Evolutionary conservation across 495 filamentous ascomycete genomes (phyloP).

Genomic region (Parathielavia hyrcaniae): DNA sequence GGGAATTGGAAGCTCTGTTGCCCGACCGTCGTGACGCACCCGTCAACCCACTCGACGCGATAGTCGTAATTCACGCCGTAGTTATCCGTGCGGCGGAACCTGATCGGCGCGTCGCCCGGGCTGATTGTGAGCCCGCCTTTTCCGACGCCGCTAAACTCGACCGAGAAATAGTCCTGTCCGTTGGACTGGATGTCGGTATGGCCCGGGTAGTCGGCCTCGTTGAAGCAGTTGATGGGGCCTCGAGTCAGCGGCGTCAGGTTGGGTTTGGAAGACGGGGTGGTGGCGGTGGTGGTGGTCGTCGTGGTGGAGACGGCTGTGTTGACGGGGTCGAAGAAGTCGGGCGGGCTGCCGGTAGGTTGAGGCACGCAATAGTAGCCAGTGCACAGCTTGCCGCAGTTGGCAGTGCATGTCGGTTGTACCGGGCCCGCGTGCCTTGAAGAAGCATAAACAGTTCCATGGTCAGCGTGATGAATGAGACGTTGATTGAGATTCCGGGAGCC

Average conservation of each 20-base stretch:
- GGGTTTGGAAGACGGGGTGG: too few relatives aligned
- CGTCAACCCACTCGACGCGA: constrained; percentile 1
- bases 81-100: background rate
- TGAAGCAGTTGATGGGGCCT: constrained; percentile 9
- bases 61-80: constrained; percentile 11
- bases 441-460: too few relatives aligned
- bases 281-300: too few relatives aligned
- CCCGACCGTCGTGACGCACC: constrained; percentile 6
- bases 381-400: too few relatives aligned
- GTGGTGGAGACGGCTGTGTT: too few relatives aligned
- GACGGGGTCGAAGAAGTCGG: too few relatives aligned
- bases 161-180: constrained; percentile 1
- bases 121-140: constrained; percentile 1
- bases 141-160: constrained; percentile 1
- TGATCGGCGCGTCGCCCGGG: constrained; percentile 3
- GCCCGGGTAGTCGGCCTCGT: constrained; percentile 13
- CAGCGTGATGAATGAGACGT: too few relatives aligned
- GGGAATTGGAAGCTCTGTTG: constrained; percentile 10
- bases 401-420: too few relatives aligned
- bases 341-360: too few relatives aligned
- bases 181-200: constrained; percentile 5
- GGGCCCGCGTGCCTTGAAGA: too few relatives aligned
- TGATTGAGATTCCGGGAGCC: too few relatives aligned
- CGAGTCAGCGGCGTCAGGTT: constrained; percentile 2
- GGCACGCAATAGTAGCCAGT: too few relatives aligned